Percentiles rank a stretch among this genome's conserved stretches.
phyloP scores from a whole-genome alignment of 768 basidiomycete species.

The Mycena chlorophos region DNA sequence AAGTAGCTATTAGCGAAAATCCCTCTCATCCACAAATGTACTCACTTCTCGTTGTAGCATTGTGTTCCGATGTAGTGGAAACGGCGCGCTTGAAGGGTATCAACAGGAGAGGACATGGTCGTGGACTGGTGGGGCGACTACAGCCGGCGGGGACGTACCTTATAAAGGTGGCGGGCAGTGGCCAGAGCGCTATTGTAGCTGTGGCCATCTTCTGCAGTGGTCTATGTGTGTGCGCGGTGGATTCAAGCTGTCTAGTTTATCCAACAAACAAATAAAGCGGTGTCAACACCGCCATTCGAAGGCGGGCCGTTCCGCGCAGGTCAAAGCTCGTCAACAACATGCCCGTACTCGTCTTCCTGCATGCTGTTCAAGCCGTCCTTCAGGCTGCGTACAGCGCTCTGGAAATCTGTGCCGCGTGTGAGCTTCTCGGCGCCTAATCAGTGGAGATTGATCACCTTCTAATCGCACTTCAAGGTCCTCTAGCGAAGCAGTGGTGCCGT shows the following conservation, averaged over 20 bases:
- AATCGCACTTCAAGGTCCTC: slow-evolving; percentile 83
- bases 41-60: slow-evolving; percentile 16
- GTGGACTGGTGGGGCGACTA: no score
- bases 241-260: background rate
- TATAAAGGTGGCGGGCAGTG: no score
- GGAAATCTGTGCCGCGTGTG: slow-evolving; percentile 36
- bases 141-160: no score
- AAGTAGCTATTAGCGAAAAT: background rate
- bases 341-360: slow-evolving; percentile 53
- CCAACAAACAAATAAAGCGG: background rate
- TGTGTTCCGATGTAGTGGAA: slow-evolving; percentile 6
- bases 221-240: no score
- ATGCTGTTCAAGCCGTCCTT: slow-evolving; percentile 26
- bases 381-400: slow-evolving; percentile 36
- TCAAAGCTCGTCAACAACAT: slow-evolving; percentile 36
- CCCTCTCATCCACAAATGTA: background rate
- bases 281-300: no score
- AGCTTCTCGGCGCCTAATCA: background rate
- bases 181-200: no score
- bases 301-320: no score
- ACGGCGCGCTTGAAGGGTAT: background rate
- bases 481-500: slow-evolving; percentile 58
- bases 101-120: background rate
- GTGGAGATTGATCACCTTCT: slow-evolving; percentile 34
- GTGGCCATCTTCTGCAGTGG: no score